Conservation (phyloP, 2,329 filamentous ascomycete species). For the Dactylellina cionopaga region DNA sequence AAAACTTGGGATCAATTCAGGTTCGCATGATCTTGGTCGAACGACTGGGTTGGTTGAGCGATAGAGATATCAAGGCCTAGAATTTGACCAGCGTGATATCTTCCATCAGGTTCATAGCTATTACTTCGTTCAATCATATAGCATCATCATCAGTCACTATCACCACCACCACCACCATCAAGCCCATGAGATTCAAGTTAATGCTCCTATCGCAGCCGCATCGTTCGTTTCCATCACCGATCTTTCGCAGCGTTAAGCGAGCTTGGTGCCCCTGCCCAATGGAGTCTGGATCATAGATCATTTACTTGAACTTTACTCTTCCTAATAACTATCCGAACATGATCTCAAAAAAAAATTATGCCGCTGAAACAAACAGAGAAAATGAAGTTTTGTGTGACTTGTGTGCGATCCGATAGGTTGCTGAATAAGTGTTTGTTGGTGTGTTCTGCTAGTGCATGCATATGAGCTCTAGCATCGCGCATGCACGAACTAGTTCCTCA, state of each 20-base stretch:
- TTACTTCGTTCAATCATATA: no score
- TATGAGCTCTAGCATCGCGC: conserved; percentile 15
- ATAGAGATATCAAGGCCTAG: no score
- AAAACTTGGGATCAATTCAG: neutral
- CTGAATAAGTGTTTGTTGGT: conserved; percentile 21
- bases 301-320: no score
- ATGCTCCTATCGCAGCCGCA: conserved; percentile 1
- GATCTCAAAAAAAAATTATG: no score
- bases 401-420: conserved; percentile 33
- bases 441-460: conserved; percentile 17
- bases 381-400: conserved; percentile 24
- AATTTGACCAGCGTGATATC: no score
- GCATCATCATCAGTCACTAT: no score
- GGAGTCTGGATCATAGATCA: conserved; percentile 10
- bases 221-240: conserved; percentile 9
- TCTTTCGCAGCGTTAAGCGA: neutral
- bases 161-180: neutral
- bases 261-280: neutral
- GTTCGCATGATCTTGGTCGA: no score
- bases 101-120: no score
- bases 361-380: conserved; percentile 22
- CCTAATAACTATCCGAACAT: no score
- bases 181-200: conserved; percentile 9
- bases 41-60: no score
- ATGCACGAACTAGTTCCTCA: conserved; percentile 12